A percentile compares a stretch with the other conserved stretches of the same genome.
Evolutionary conservation across 2,329 filamentous ascomycete species (phyloP).

Genomic region (Volutella citrinella): DNA sequence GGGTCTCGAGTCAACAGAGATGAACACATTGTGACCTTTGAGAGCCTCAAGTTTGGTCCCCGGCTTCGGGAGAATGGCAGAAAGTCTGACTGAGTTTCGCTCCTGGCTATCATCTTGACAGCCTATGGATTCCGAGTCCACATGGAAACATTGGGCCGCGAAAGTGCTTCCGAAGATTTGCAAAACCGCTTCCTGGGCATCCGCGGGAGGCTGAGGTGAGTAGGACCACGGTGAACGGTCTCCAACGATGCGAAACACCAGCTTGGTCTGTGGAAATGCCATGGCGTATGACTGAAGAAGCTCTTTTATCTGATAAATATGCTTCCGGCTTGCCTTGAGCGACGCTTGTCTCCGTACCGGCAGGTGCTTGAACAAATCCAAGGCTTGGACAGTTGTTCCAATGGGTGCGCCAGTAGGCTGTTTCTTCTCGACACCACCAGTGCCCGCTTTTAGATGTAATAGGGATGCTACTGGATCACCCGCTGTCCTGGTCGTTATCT

Average conservation of each 20-base stretch:
- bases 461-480: constrained; percentile 56
- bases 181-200: constrained; percentile 55
- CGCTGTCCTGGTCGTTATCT: constrained; percentile 61
- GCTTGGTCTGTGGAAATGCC: constrained; percentile 59
- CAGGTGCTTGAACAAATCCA: constrained; percentile 55
- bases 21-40: too few relatives aligned
- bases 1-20: constrained; percentile 68
- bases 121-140: too few relatives aligned
- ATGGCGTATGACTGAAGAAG: constrained; percentile 64
- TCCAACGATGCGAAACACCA: constrained; percentile 59
- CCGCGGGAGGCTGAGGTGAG: constrained; percentile 49
- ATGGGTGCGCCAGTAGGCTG: constrained; percentile 49
- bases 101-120: too few relatives aligned
- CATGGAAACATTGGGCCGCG: constrained; percentile 51
- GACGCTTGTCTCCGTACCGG: constrained; percentile 62
- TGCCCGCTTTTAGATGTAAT: constrained; percentile 39
- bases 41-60: too few relatives aligned
- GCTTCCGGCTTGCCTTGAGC: constrained; percentile 56
- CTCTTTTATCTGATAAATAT: constrained; percentile 54
- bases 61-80: constrained; percentile 57
- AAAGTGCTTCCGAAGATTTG: constrained; percentile 61
- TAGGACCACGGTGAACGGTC: constrained; percentile 57
- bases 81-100: too few relatives aligned
- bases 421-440: constrained; percentile 29
- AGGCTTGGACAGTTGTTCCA: constrained; percentile 66